Base-by-base conservation (phyloP, 129 eudicot genomes). In the Flaveria ramosissima region DNA sequence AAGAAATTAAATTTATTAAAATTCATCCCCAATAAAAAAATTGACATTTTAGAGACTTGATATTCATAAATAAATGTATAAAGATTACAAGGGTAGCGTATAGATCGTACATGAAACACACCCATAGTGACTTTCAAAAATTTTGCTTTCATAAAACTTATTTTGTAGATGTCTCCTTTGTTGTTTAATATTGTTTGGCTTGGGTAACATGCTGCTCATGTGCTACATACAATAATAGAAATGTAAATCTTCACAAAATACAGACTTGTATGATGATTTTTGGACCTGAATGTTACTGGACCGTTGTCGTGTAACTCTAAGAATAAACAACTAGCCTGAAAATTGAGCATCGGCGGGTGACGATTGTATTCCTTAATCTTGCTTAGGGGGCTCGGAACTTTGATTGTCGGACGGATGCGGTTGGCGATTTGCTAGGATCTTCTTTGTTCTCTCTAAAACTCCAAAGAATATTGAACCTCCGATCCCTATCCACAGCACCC, bases 381-480 rank as follows among this genome's bases (percentile, higher is more conserved):
- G 75, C 80, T 92, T 86, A 3, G 73, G 68, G 39, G 70, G 27
- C 23, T 53, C 81, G 8, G 73, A 61, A 10, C 50, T 39, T 69
- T 76, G 82, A 73, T 67, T 45, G 14, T 48, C 67, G 0, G 89
- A 79, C 20, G 73, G 91, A 26, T 70, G 72, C 48, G 63, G 85
- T 20, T 52, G 69, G 71, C 88, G 83, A 81, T 91, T 72, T 1
- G 88, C 88, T 70, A 94, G 93, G 13, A 83, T 36, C 46, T 88
- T 83, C 89, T 94, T 94, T 55, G 93, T 91, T 53, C 90, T 83
- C 82, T 91, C 98, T 79, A 94, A 93, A 72, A 91, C 97, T 8
- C 98, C 96, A 71, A 94, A 94, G 84, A 94, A 94, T 81, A 94
- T 94, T 3, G 96, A 94, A 36, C 97, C 98, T 20, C 98, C 98